Conservation (phyloP, 306 rosid species). For the Prunus campanulata region DNA sequence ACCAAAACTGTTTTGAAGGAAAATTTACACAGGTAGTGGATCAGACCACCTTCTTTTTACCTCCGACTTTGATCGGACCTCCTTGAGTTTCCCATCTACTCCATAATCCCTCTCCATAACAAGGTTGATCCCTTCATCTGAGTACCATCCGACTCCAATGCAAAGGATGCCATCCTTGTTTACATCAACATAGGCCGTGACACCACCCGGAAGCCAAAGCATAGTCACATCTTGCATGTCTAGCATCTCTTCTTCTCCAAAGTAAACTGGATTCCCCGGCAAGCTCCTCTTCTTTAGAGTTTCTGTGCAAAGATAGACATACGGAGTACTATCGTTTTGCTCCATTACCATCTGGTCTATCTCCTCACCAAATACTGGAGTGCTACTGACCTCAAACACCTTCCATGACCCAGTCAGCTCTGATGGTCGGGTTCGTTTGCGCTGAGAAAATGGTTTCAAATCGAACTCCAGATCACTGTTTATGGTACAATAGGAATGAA, state of each 20-base stretch:
- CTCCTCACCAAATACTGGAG: conserved; percentile 66
- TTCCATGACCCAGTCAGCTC: conserved; percentile 90
- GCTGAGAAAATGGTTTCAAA: conserved; percentile 65
- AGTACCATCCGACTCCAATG: conserved; percentile 93
- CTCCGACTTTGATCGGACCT: conserved; percentile 74
- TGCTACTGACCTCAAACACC: conserved; percentile 81
- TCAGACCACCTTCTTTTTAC: conserved; percentile 78
- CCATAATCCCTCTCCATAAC: conserved; percentile 98
- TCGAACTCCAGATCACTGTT: conserved; percentile 60
- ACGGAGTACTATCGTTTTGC: conserved; percentile 29
- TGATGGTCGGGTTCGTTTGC: conserved; percentile 62
- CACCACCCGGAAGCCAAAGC: conserved; percentile 94
- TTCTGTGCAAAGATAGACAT: conserved; percentile 77
- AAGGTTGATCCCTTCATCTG: conserved; percentile 90
- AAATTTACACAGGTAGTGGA: conserved; percentile 40
- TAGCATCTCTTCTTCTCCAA: conserved; percentile 75
- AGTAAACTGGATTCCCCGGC: conserved; percentile 51
- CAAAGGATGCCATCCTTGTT: conserved; percentile 79
- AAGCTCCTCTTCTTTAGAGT: conserved; percentile 63
- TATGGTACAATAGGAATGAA: background rate
- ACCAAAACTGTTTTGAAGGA: conserved; percentile 6
- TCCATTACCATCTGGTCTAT: conserved; percentile 35
- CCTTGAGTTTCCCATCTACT: conserved; percentile 80
- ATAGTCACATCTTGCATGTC: conserved; percentile 76
- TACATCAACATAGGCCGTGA: conserved; percentile 74